These are phyloP conservation scores for Phascolomyces articulosus DNA, from an alignment of 371 early-diverging fungal genomes.

Conservation along the genomic window DNA sequence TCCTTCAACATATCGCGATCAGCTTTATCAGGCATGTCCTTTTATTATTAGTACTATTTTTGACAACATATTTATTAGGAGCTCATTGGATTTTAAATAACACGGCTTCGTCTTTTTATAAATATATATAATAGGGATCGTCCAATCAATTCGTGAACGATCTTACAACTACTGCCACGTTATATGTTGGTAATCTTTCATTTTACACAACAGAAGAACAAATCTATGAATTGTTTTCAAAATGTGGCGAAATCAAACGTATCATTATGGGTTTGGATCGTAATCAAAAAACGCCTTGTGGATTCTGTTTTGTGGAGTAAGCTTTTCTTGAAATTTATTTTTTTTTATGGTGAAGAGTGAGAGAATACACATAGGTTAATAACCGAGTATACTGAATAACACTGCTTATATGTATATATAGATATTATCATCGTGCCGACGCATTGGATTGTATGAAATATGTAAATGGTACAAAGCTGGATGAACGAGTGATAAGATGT, in stretches of 20 bases:
- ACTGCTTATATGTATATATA: constrained; percentile 23
- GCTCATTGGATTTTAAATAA: neutral
- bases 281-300: constrained; percentile 95
- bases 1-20: constrained; percentile 88
- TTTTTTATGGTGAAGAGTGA: too few species aligned
- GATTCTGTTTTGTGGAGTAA: constrained; percentile 99
- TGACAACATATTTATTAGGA: neutral
- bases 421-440: constrained; percentile 86
- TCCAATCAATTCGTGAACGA: constrained; percentile 70
- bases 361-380: neutral
- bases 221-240: constrained; percentile 94
- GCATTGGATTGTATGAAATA: constrained; percentile 94
- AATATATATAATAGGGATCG: constrained; percentile 58
- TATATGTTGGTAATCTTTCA: constrained; percentile 98
- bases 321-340: too few species aligned
- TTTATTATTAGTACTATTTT: neutral
- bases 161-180: constrained; percentile 76
- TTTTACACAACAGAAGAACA: constrained; percentile 99
- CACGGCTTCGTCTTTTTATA: neutral
- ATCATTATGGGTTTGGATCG: constrained; percentile 99
- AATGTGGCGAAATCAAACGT: constrained; percentile 95
- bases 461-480: constrained; percentile 93
- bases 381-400: neutral
- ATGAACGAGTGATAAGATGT: constrained; percentile 92
- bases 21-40: constrained; percentile 68